phyloP scores from a whole-genome alignment of 192 early-diverging fungal species.

The Coemansia sp. region DNA sequence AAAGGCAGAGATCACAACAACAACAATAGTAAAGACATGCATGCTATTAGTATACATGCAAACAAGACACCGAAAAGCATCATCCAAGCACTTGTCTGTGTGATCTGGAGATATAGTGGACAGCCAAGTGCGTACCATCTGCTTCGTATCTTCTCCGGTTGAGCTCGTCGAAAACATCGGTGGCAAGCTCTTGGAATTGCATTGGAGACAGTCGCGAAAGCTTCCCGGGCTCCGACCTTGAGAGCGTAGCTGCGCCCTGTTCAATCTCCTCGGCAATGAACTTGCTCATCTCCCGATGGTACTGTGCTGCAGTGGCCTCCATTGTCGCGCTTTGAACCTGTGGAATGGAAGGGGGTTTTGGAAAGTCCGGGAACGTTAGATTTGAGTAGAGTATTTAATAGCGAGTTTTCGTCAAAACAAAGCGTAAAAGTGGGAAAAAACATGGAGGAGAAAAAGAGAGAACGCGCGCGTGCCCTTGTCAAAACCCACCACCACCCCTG shows the following conservation, averaged over 20 bases:
- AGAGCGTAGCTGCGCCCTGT: constrained; percentile 27
- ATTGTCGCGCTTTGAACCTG: constrained; percentile 7
- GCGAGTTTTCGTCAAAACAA: not conserved
- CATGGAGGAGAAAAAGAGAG: no score
- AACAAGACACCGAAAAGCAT: not conserved
- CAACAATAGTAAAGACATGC: not conserved
- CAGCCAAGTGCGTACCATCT: constrained; percentile 3
- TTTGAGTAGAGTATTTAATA: no score
- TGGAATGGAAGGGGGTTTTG: not conserved
- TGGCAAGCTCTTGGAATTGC: constrained; percentile 93
- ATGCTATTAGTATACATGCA: not conserved
- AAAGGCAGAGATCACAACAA: not conserved
- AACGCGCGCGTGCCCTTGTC: no score
- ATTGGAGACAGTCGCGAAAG: constrained; percentile 71
- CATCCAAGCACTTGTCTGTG: not conserved
- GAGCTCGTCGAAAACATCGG: constrained; percentile 96
- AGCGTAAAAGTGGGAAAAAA: not conserved
- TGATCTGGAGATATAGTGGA: not conserved
- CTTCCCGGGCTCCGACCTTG: constrained; percentile 59
- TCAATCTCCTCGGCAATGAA: constrained; percentile 51
- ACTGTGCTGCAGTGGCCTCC: constrained; percentile 52
- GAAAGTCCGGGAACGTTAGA: not conserved
- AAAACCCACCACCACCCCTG: no score
- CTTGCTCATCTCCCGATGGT: constrained; percentile 52
- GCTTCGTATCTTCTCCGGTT: constrained; percentile 58